phyloP scores from a whole-genome alignment of 768 basidiomycete species.

The Punctularia strigosozonata region DNA sequence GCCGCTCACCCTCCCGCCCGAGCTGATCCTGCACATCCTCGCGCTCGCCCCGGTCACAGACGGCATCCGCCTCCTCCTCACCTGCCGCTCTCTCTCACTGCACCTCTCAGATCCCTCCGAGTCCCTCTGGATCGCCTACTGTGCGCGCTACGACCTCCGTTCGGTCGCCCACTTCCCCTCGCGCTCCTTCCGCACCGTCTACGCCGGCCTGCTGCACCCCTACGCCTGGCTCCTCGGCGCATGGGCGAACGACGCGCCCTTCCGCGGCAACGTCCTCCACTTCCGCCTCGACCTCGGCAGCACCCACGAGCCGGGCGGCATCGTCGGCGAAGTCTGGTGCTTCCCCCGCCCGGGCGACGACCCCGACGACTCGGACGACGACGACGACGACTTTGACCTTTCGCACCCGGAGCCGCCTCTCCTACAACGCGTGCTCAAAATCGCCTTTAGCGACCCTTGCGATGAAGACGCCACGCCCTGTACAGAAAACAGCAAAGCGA shows the following conservation, averaged over 20 bases:
- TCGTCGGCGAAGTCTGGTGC: conserved; percentile 10
- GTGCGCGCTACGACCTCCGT: conserved; percentile 6
- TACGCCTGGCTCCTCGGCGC: conserved; percentile 9
- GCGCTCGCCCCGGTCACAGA: conserved; percentile 4
- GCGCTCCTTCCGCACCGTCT: conserved; percentile 6
- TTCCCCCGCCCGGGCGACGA: conserved; percentile 5
- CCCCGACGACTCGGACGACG: background rate
- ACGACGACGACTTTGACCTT: background rate
- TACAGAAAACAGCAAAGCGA: no score
- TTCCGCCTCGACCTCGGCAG: conserved; percentile 7
- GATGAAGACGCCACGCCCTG: no score
- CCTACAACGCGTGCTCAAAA: no score
- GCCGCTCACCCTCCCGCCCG: no score
- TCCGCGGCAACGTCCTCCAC: conserved; percentile 11
- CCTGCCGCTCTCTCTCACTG: conserved; percentile 5
- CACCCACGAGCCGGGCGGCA: conserved; percentile 6
- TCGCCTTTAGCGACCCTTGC: no score
- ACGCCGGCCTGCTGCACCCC: conserved; percentile 9
- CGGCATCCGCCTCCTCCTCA: conserved; percentile 6
- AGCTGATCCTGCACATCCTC: no score
- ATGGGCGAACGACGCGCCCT: conserved; percentile 12
- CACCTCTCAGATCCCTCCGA: conserved; percentile 6
- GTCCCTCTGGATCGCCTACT: conserved; percentile 7
- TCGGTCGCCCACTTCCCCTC: conserved; percentile 4
- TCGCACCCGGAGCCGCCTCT: conserved; percentile 9